Base-by-base conservation (phyloP, 2,329 filamentous ascomycete genomes). In the Stemphylium lycopersici region DNA sequence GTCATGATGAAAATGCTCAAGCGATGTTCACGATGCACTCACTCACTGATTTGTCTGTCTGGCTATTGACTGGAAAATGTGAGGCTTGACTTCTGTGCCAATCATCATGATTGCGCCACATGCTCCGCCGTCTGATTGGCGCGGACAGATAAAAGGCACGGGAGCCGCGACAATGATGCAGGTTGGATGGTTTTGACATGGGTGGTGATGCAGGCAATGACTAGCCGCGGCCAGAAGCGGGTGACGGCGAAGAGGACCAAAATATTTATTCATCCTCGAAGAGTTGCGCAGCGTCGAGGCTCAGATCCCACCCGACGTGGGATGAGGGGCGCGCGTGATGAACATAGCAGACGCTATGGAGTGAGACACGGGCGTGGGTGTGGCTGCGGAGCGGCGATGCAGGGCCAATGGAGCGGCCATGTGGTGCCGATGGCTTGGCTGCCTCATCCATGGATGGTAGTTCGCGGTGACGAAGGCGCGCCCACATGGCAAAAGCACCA, bases 91-190 rank as follows among this genome's bases (percentile, higher is more conserved):
- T 11, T 10, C 18, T 12, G 15, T 16, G 36, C 40, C 16, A 47
- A 47, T 48, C 20, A n/a, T 11, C 11, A 11, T n/a, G 3, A 24
- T 10, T 12, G 26, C 2, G 16, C 38, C 50, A 53, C 55, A 59
- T 55, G 60, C 56, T 59, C 22, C 34, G 15, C 8, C 3, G n/a
- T 6, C 3, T 55, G 50, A 55, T 61, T 62, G 57, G 59, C 5
- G 16, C 22, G 46, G 31, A 36, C 15, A 16, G 3, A 41, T 41
- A 3, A 32, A 32, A 39, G 59, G 46, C 37, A 42, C 10, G 34
- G 38, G 36, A 51, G 42, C 18, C 38, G 45, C 52, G 46, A 55
- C 38, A 16, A 31, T 22, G 41, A 40, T 53, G 47, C 50, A 42
- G 48, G 48, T 36, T 32, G 34, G 24, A 32, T 18, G 31, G 39